A percentile compares a stretch with the other conserved stretches of the same genome.
Conservation (phyloP, 805 yeast species). For the Candida sakaeoensis region DNA sequence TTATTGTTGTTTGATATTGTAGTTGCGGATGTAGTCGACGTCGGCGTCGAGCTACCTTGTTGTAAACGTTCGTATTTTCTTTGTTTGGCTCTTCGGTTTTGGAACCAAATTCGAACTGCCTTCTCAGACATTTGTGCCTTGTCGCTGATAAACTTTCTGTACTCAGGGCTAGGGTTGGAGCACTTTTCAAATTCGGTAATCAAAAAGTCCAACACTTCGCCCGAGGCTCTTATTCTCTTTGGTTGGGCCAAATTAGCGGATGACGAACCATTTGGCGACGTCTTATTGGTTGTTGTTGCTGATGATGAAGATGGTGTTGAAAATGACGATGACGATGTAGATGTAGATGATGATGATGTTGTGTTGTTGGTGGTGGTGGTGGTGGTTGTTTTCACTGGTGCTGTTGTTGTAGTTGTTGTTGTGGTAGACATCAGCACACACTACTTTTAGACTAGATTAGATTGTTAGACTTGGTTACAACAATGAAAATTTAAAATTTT, state of each 20-base stretch:
- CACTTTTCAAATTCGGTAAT: slow-evolving; percentile 66
- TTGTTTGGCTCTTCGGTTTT: slow-evolving; percentile 77
- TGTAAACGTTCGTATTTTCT: slow-evolving; percentile 59
- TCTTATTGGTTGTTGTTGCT: no score
- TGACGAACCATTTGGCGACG: no score
- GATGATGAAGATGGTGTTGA: no score
- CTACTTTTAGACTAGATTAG: not conserved
- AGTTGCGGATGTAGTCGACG: not conserved
- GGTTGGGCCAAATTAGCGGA: not conserved
- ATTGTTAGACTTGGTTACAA: no score
- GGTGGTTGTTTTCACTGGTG: slow-evolving; percentile 1
- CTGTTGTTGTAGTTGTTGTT: not conserved
- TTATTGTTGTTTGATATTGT: not conserved
- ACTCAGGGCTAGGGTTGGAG: slow-evolving; percentile 72
- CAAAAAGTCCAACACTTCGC: slow-evolving; percentile 68
- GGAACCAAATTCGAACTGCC: slow-evolving; percentile 91
- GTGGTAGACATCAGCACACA: not conserved
- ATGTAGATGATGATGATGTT: no score
- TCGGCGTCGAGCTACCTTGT: slow-evolving; percentile 11
- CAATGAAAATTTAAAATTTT: not conserved
- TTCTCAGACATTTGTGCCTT: slow-evolving; percentile 81
- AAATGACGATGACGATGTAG: no score
- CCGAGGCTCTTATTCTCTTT: slow-evolving; percentile 71
- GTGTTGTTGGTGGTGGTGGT: slow-evolving; percentile 1
- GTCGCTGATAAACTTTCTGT: slow-evolving; percentile 64